Evolutionary conservation across 169 alveolate genomes (phyloP), one percentile per base, ranked within the genome.

Genomic region (Plasmodium sp.): DNA sequence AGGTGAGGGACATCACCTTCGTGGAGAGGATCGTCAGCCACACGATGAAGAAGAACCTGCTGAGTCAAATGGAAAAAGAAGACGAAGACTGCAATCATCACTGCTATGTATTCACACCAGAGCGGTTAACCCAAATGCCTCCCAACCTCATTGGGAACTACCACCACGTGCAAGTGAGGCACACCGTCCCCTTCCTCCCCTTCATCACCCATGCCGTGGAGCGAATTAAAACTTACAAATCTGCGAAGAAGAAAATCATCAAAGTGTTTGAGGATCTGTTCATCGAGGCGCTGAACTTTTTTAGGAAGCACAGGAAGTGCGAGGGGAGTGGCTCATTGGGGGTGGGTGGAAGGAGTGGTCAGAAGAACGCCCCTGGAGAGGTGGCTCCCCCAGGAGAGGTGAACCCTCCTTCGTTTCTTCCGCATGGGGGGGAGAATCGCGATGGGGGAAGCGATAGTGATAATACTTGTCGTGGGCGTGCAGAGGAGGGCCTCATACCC

Each of bases 261-360:
- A 48, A 79, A 27, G 45, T 75, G 1, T 86, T 86, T 48, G 93
- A 86, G 33, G 93, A 86, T 33, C 18, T 86, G 0, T 39, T 86
- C 10, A 86, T 86, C 12, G 93, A 86, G 45, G 45, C 93, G 3
- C 1, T 86, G 7, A 86, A 62, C 16, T 86, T 86, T 86, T 86
- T 86, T 86, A 84, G 14, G 45, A 84, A 84, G 5, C 5, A 5
- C 34, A 43, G 58, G 41, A 84, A 16, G 31, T 3, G 10, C 0
- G 77, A 22, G 16, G 33, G n/a, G 0, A 16, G 77, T 62, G 9
- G 10, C 14, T 18, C 0, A 62, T 14, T 62, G 12, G 14, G 14
- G 31, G n/a, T 48, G 6, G 0, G 16, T 16, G 27, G 27, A 48
- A 48, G 58, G 58, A 12, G 6, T 51, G 27, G 27, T 0, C 3